phyloP scores from a whole-genome alignment of 139 green algal species.

The Chlamydomonas asymmetrica region DNA sequence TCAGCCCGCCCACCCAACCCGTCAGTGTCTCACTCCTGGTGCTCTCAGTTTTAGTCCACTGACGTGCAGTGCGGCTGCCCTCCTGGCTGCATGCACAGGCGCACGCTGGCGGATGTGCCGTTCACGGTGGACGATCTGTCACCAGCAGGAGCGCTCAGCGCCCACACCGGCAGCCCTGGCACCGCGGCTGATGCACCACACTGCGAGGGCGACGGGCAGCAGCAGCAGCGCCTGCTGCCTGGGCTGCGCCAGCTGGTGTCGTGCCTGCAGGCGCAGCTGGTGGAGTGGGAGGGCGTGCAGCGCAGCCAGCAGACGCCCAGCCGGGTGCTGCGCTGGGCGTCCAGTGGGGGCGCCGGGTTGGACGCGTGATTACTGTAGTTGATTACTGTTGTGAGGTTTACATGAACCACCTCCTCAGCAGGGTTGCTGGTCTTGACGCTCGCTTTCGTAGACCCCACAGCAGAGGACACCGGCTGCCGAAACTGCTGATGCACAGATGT shows the following conservation, averaged over 20 bases:
- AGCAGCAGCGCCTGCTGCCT: neutral
- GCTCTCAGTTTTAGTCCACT: too few species aligned
- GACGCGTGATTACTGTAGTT: too few species aligned
- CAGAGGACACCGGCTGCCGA: too few species aligned
- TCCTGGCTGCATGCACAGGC: neutral
- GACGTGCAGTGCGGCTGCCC: neutral
- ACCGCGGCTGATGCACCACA: neutral
- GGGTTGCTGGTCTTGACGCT: too few species aligned
- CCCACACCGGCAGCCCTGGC: neutral
- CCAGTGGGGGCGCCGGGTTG: too few species aligned
- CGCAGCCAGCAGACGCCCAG: constrained; percentile 38
- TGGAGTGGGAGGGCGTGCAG: constrained; percentile 41
- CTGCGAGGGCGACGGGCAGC: neutral
- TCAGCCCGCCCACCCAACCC: too few species aligned
- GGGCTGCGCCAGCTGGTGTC: constrained; percentile 1
- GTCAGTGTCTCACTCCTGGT: too few species aligned
- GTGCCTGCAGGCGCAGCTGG: constrained; percentile 33
- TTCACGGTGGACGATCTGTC: neutral
- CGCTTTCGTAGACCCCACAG: too few species aligned
- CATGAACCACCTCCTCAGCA: too few species aligned
- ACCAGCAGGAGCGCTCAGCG: neutral
- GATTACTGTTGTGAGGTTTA: too few species aligned
- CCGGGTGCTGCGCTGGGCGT: constrained; percentile 57
- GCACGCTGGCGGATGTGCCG: neutral
- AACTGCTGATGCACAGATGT: too few species aligned